phyloP scores from a whole-genome alignment of 1,284 basidiomycete species.

The Cryptococcus sp. region DNA sequence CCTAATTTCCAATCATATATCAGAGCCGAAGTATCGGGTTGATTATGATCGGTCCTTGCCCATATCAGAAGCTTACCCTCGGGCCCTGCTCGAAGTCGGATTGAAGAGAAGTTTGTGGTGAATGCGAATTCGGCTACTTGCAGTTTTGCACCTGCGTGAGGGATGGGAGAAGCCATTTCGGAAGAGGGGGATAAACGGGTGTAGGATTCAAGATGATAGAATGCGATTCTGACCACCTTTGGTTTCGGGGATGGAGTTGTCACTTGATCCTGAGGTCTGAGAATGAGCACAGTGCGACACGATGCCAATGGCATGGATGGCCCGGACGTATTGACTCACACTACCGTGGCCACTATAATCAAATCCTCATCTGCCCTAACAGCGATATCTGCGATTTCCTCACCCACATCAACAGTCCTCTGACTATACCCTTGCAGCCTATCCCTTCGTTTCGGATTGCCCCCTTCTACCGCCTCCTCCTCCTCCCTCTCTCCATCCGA shows the following conservation, averaged over 20 bases:
- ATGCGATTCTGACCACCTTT: neutral
- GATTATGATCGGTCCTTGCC: neutral
- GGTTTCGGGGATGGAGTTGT: too few relatives aligned
- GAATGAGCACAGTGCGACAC: too few relatives aligned
- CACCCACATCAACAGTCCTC: neutral
- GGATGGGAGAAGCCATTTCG: too few relatives aligned
- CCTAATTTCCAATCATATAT: neutral
- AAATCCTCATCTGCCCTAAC: neutral
- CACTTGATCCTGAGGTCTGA: too few relatives aligned
- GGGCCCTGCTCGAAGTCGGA: neutral
- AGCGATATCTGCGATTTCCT: neutral
- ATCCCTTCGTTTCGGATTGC: too few relatives aligned
- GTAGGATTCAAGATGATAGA: neutral
- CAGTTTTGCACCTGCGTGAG: neutral
- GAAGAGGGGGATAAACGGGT: neutral
- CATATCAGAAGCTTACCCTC: neutral
- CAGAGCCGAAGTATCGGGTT: neutral
- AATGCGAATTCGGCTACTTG: neutral
- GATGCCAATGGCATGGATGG: too few relatives aligned
- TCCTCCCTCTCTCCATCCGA: neutral
- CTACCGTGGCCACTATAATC: neutral
- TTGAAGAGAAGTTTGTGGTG: neutral
- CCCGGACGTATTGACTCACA: too few relatives aligned
- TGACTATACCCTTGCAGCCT: neutral
- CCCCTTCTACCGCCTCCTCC: neutral